Evolutionary conservation across 2,329 filamentous ascomycete genomes (phyloP).

Genomic region (Cercospora sp.): DNA sequence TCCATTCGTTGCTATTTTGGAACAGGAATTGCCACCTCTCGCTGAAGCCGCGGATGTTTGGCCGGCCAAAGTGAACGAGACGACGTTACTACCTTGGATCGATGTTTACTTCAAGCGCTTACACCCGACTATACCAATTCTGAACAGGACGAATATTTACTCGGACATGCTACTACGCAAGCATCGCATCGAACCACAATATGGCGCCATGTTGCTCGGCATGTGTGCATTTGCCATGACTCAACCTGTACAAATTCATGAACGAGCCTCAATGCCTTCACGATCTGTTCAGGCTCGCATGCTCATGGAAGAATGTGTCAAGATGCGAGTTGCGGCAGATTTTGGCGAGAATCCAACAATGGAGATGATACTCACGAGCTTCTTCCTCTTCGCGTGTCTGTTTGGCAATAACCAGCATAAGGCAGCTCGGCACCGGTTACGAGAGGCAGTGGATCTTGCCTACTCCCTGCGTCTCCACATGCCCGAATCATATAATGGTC

Average conservation of each 20-base stretch:
- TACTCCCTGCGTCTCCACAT: conserved; percentile 45
- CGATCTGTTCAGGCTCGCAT: conserved; percentile 42
- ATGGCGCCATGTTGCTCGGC: conserved; percentile 46
- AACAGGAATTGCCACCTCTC: conserved; percentile 39
- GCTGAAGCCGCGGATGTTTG: conserved; percentile 36
- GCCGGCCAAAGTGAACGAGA: conserved; percentile 44
- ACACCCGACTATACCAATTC: conserved; percentile 46
- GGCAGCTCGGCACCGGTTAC: conserved; percentile 33
- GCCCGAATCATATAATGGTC: conserved; percentile 41
- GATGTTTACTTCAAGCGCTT: conserved; percentile 49
- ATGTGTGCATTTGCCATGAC: conserved; percentile 48
- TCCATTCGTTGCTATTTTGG: conserved; percentile 26
- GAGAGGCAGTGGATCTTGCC: conserved; percentile 42
- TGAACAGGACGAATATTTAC: conserved; percentile 45
- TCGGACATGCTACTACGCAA: conserved; percentile 46
- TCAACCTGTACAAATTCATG: conserved; percentile 48
- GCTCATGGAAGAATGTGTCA: conserved; percentile 47
- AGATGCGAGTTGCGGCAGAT: conserved; percentile 47
- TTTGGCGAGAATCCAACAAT: conserved; percentile 36
- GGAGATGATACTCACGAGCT: conserved; percentile 35
- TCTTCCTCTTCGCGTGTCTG: conserved; percentile 37
- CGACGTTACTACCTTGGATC: conserved; percentile 42
- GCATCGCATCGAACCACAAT: conserved; percentile 46
- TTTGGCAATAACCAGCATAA: conserved; percentile 34
- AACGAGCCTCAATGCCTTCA: conserved; percentile 36